These are phyloP conservation scores for Lunularia cruciata DNA, from an alignment of 225 moss, liverwort and hornwort species.

Conservation along the genomic window DNA sequence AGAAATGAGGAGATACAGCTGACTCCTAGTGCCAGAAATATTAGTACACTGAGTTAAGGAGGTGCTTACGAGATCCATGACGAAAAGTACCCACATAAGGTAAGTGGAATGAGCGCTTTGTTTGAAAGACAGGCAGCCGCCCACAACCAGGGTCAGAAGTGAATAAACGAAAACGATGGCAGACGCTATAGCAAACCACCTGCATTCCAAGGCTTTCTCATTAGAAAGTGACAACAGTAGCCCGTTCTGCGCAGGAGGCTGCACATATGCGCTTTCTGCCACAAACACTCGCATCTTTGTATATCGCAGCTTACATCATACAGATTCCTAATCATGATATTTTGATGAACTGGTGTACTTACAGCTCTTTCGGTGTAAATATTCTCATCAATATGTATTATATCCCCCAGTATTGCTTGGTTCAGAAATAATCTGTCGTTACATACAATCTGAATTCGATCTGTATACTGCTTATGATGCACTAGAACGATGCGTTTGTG, in stretches of 20 bases:
- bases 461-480: background rate
- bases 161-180: conserved; percentile 20
- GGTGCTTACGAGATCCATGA: conserved; percentile 21
- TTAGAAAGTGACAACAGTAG: background rate
- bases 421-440: background rate
- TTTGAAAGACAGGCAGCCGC: background rate
- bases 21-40: too few species aligned
- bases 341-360: background rate
- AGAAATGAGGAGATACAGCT: too few species aligned
- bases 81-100: conserved; percentile 22
- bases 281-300: background rate
- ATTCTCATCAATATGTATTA: too few species aligned
- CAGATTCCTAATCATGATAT: background rate
- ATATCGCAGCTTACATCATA: background rate
- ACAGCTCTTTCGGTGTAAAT: background rate
- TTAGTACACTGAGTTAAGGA: too few species aligned
- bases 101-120: background rate
- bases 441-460: background rate
- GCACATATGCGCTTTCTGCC: background rate
- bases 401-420: background rate
- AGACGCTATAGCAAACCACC: conserved; percentile 31
- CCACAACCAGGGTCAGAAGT: background rate
- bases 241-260: too few species aligned
- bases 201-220: background rate
- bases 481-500: background rate